Conservation (phyloP, 805 yeast species). For the Cyberlindnera subsufficiens region DNA sequence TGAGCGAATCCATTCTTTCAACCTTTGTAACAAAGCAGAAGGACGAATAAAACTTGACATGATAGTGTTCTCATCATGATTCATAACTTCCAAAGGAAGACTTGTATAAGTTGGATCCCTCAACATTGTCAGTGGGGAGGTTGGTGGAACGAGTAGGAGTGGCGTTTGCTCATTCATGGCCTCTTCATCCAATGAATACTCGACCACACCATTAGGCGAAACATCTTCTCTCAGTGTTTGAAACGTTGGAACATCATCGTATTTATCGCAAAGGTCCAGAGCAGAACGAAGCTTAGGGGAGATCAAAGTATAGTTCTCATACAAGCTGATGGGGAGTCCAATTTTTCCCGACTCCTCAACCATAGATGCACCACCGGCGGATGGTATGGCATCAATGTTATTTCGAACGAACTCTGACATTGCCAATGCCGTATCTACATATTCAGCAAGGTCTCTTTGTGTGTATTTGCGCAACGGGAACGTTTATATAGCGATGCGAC, state of each 20-base stretch:
- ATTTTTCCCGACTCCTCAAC: background rate
- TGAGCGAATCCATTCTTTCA: background rate
- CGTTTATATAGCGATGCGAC: too few species aligned
- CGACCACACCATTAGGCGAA: background rate
- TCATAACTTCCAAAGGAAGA: background rate
- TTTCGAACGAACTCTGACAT: too few species aligned
- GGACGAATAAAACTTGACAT: background rate
- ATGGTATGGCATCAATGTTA: background rate
- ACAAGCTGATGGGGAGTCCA: background rate
- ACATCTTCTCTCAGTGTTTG: background rate
- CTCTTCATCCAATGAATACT: too few species aligned
- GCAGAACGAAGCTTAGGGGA: background rate
- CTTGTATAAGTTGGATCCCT: background rate
- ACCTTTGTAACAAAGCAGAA: background rate
- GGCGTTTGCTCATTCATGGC: background rate
- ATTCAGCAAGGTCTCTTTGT: too few species aligned
- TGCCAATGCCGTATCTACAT: too few species aligned
- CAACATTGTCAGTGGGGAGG: background rate
- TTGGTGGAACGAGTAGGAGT: background rate
- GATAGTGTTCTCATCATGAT: background rate
- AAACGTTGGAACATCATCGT: background rate
- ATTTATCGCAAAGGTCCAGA: background rate
- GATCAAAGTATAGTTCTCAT: conserved; percentile 5
- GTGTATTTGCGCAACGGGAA: too few species aligned
- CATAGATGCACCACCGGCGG: background rate